Conservation (phyloP, 225 moss, liverwort and hornwort species). For the Pseudisothecium myosuroides region DNA sequence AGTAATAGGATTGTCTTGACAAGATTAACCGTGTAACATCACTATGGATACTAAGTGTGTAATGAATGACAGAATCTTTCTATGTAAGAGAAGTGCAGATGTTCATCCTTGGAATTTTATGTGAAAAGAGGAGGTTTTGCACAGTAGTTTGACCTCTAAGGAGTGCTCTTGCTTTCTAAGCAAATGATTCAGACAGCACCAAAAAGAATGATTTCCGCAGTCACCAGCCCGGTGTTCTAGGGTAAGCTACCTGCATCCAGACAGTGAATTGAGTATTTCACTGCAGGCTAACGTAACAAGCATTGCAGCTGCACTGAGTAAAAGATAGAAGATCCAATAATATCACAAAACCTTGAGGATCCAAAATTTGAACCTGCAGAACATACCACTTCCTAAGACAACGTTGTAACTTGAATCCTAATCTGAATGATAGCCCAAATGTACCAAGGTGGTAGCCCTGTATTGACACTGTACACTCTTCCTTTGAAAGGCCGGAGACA, state of each 20-base stretch:
- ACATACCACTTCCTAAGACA: not conserved
- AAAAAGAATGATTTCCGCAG: not conserved
- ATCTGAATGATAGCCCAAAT: not conserved
- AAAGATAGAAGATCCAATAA: not conserved
- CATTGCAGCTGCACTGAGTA: not conserved
- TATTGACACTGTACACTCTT: constrained; percentile 31
- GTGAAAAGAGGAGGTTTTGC: not conserved
- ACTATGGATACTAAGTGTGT: too few species aligned
- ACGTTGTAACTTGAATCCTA: not conserved
- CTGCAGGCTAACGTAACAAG: not conserved
- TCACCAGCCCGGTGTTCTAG: not conserved
- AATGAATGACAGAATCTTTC: too few species aligned
- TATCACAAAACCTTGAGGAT: not conserved
- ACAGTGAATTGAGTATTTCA: not conserved
- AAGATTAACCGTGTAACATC: not conserved
- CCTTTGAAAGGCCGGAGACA: not conserved
- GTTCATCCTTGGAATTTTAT: too few species aligned
- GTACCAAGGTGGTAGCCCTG: not conserved
- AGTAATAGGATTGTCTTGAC: rapidly evolving
- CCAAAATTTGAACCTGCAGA: not conserved
- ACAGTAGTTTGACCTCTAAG: not conserved
- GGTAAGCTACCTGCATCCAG: not conserved
- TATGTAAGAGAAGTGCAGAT: not conserved
- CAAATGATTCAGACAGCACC: not conserved
- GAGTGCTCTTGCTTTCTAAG: not conserved